These are phyloP conservation scores for Mucor velutinosus DNA, from an alignment of 371 early-diverging fungal species.

Conservation along the genomic window DNA sequence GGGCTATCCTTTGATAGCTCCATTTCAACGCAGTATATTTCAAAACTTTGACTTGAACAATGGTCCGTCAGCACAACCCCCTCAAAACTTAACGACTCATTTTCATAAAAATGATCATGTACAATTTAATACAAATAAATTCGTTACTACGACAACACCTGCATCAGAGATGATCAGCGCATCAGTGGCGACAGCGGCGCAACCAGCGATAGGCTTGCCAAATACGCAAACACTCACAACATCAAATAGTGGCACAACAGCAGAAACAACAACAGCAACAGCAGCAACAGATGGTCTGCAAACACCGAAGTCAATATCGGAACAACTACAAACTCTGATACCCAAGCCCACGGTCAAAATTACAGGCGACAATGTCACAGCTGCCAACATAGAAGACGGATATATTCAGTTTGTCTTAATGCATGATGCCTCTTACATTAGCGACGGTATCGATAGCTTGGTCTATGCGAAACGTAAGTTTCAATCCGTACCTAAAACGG, in stretches of 20 bases:
- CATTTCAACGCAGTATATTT: constrained; percentile 4
- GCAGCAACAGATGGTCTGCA: background rate
- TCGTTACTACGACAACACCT: background rate
- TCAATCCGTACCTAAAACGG: constrained; percentile 46
- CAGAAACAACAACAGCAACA: background rate
- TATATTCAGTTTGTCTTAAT: constrained; percentile 48
- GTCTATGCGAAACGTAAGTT: constrained; percentile 49
- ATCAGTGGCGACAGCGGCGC: background rate
- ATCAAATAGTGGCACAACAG: background rate
- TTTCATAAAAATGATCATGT: background rate
- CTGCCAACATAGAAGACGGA: constrained; percentile 44
- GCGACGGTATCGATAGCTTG: constrained; percentile 42
- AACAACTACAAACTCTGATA: background rate
- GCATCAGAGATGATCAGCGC: background rate
- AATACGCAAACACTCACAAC: background rate
- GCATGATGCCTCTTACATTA: constrained; percentile 41
- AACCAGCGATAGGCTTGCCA: background rate
- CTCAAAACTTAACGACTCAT: background rate
- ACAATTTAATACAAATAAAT: constrained; percentile 2
- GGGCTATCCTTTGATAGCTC: background rate
- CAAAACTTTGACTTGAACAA: background rate
- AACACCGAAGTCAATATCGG: background rate
- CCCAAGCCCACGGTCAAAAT: constrained; percentile 13
- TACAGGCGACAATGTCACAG: constrained; percentile 41
- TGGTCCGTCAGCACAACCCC: background rate